Base-by-base conservation (phyloP, 202 grass and related monocot species). In the Brachypodium distachyon region DNA sequence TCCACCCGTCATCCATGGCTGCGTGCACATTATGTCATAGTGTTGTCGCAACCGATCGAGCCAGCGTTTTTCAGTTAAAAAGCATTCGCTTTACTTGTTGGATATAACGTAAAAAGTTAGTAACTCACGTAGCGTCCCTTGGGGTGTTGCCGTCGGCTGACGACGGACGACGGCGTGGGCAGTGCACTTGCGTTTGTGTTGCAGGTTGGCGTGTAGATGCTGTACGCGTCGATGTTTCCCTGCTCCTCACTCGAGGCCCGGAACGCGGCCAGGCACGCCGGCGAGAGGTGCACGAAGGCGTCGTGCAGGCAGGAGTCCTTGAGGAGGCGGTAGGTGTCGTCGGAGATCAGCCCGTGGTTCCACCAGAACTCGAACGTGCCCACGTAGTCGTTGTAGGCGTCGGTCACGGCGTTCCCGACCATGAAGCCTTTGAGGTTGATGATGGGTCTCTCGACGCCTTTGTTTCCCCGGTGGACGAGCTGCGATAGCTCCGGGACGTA, bases 301-400 rank as follows among this genome's bases (percentile, higher is more conserved):
- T 82, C 81, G 36, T 85, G 29, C 21, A 80, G 38, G 67, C 94
- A 94, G 23, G 37, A 10, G 3, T 40, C 54, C 4, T 56, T 56
- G 47, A 97, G 81, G 70, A 31, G 76, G 27, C 60, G 75, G 74
- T 89, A 90, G 26, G 88, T 93, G 13, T 68, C 71, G 31, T 93
- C 90, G 49, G 94, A 91, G 68, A 97, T 72, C 2, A 97, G 57
- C n/a, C 94, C 94, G 62, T 97, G 91, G 75, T 83, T 91, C 91
- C 94, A 93, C 94, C 90, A 93, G 48, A 65, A 90, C 81, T 97
- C 86, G 27, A 93, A 91, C 23, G 78, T 81, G 19, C 90, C 90
- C 2, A 77, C 44, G 33, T 70, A 79, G 69, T 93, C 90, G 43
- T 91, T 56, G 56, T 97, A 80, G 64, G 93, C 88, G 34, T 97